These are phyloP conservation scores for Chenopodium suecicum DNA, from an alignment of 148 eudicot species.

Conservation along the genomic window DNA sequence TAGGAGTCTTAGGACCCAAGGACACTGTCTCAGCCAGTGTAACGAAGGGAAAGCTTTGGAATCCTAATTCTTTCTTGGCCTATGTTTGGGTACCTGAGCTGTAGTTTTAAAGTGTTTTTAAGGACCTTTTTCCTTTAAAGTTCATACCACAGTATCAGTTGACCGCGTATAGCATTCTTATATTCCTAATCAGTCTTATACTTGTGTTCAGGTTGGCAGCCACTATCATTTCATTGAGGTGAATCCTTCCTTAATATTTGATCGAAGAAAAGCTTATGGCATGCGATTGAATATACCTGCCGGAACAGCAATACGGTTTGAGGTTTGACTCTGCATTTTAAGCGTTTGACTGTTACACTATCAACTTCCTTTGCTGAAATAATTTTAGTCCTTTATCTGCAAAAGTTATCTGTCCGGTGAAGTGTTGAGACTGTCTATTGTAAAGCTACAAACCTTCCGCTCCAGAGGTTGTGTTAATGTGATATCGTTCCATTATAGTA, in stretches of 20 bases:
- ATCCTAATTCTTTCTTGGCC: background rate
- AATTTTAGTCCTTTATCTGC: background rate
- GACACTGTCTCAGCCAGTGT: too few relatives aligned
- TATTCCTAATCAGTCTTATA: background rate
- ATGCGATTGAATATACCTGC: slow-evolving; percentile 96
- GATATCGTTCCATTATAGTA: background rate
- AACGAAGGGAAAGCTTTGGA: background rate
- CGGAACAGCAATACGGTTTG: slow-evolving; percentile 92
- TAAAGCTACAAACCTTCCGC: background rate
- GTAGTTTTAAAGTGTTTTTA: background rate
- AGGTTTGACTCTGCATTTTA: slow-evolving; percentile 44
- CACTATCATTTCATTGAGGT: slow-evolving; percentile 97
- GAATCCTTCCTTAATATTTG: slow-evolving; percentile 77
- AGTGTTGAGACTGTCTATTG: background rate
- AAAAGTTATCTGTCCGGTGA: background rate
- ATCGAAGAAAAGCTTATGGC: slow-evolving; percentile 77
- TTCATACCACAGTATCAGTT: background rate
- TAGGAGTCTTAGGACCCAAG: too few relatives aligned
- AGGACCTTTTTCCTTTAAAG: background rate
- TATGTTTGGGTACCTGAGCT: background rate
- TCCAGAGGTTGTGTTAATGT: background rate
- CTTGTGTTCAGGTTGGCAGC: slow-evolving; percentile 77
- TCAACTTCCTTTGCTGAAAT: background rate
- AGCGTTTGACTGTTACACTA: background rate
- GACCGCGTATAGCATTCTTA: too few relatives aligned